A percentile compares a stretch with the other conserved stretches of the same genome.
These are phyloP conservation scores for Pseudogymnoascus sp. DNA, from an alignment of 2,329 filamentous ascomycete genomes.

Conservation along the genomic window DNA sequence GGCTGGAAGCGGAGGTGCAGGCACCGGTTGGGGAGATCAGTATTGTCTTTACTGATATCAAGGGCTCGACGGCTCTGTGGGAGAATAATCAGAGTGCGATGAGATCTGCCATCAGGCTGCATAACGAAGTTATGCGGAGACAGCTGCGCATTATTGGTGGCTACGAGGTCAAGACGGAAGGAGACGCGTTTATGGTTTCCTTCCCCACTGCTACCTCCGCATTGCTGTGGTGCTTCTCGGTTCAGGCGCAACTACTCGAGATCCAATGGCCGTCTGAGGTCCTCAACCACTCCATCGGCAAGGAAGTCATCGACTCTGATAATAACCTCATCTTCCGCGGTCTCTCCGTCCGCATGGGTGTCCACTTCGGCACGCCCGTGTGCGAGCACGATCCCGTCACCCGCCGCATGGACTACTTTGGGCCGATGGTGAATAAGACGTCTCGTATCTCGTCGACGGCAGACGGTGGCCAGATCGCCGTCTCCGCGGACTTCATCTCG, in stretches of 20 bases:
- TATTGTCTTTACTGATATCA: constrained; percentile 98
- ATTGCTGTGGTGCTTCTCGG: constrained; percentile 90
- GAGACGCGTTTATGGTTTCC: constrained; percentile 98
- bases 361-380: constrained; percentile 90
- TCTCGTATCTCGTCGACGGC: constrained; percentile 89
- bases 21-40: constrained; percentile 84
- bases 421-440: constrained; percentile 97
- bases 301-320: constrained; percentile 74
- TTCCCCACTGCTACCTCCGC: constrained; percentile 95
- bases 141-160: constrained; percentile 90
- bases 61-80: constrained; percentile 94
- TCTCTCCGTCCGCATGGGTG: constrained; percentile 92
- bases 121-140: constrained; percentile 93
- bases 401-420: constrained; percentile 98
- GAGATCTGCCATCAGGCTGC: constrained; percentile 92
- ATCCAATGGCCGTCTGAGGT: constrained; percentile 92
- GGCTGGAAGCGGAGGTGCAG: constrained; percentile 83
- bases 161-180: constrained; percentile 99
- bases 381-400: constrained; percentile 95
- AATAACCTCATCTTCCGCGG: constrained; percentile 87
- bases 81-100: constrained; percentile 92
- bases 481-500: constrained; percentile 92
- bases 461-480: constrained; percentile 93
- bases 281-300: constrained; percentile 74
- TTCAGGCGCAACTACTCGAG: constrained; percentile 79